These are phyloP conservation scores for Climacium dendroides DNA, from an alignment of 225 moss, liverwort and hornwort species.

Conservation along the genomic window DNA sequence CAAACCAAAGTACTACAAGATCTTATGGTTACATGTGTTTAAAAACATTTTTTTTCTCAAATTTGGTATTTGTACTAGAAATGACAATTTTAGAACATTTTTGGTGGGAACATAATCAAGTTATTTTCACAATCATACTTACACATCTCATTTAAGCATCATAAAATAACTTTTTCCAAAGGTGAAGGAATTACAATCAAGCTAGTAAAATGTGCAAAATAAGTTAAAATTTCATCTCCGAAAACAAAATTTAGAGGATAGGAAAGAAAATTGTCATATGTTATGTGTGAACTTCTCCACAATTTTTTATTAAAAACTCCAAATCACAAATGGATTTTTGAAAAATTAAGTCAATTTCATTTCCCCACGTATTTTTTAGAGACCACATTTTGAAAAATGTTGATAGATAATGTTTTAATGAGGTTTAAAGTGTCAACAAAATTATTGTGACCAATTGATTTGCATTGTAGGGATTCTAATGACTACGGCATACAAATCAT, in stretches of 20 bases:
- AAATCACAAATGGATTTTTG: background rate
- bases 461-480: too few species aligned
- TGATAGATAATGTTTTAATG: background rate
- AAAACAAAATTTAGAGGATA: accelerated
- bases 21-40: too few species aligned
- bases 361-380: background rate
- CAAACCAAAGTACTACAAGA: too few species aligned
- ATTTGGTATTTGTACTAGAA: too few species aligned
- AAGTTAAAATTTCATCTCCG: background rate
- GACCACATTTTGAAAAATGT: background rate
- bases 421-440: background rate
- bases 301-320: background rate
- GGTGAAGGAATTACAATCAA: background rate
- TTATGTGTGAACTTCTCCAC: background rate
- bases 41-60: too few species aligned
- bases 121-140: background rate
- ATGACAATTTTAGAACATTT: too few species aligned
- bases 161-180: background rate
- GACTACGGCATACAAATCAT: background rate
- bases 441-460: too few species aligned
- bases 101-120: too few species aligned
- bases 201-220: too few species aligned
- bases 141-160: background rate
- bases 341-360: background rate
- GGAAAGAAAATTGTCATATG: background rate